These are phyloP conservation scores for Nephelium lappaceum DNA, from an alignment of 345 rosid species.

Conservation along the genomic window DNA sequence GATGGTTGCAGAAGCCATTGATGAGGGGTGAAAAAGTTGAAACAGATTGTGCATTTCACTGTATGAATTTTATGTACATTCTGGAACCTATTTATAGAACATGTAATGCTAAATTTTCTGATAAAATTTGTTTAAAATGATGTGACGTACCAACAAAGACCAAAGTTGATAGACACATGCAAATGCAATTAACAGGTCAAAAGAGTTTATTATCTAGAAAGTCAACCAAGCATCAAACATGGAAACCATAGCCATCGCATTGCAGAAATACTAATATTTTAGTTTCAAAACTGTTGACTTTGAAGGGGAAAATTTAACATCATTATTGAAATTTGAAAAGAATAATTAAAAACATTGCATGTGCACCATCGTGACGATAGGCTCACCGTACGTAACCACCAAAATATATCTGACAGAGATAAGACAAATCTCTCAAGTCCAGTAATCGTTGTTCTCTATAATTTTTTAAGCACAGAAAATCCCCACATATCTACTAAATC, in stretches of 20 bases:
- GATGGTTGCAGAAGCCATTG: slow-evolving; percentile 24
- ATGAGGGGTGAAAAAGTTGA: not conserved
- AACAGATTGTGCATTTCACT: not conserved
- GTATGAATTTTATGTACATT: not conserved
- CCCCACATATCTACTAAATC: slow-evolving; percentile 64
- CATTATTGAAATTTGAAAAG: too few relatives aligned
- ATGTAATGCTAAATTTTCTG: not conserved
- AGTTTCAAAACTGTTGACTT: slow-evolving; percentile 13
- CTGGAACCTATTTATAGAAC: not conserved
- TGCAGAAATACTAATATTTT: not conserved
- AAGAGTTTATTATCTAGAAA: slow-evolving; percentile 22
- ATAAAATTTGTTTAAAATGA: too few relatives aligned
- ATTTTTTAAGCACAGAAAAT: slow-evolving; percentile 31
- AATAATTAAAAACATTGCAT: slow-evolving; percentile 25
- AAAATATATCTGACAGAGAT: slow-evolving; percentile 13
- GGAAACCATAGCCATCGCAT: slow-evolving; percentile 21
- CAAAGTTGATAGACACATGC: not conserved
- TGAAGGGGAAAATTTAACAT: not conserved
- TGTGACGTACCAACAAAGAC: too few relatives aligned
- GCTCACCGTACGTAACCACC: slow-evolving; percentile 14
- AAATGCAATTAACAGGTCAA: slow-evolving; percentile 15
- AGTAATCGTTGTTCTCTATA: not conserved
- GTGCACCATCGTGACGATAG: slow-evolving; percentile 11
- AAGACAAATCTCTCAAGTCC: not conserved
- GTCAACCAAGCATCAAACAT: slow-evolving; percentile 27